phyloP scores from a whole-genome alignment of 2,329 filamentous ascomycete species.

The Geosmithia flava region DNA sequence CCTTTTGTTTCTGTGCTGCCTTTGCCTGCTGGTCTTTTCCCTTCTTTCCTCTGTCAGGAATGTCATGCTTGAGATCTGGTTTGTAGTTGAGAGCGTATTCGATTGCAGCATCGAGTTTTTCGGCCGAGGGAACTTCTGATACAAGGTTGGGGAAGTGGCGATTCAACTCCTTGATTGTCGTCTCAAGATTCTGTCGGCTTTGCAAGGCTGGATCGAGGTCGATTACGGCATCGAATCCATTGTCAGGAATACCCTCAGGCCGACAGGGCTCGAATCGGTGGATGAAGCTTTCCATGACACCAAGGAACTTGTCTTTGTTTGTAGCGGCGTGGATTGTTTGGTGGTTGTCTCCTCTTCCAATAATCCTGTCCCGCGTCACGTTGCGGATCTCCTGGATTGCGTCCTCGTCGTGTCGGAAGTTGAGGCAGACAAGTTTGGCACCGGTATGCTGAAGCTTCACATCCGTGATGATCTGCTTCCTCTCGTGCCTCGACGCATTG shows the following conservation, averaged over 20 bases:
- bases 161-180: constrained; percentile 58
- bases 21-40: constrained; percentile 13
- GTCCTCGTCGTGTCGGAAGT: constrained; percentile 76
- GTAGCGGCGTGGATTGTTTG: constrained; percentile 90
- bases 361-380: constrained; percentile 66
- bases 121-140: constrained; percentile 52
- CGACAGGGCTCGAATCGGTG: constrained; percentile 72
- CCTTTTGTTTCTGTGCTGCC: constrained; percentile 16
- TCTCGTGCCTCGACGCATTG: constrained; percentile 80
- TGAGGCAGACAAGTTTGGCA: constrained; percentile 69
- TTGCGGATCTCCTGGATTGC: constrained; percentile 60
- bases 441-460: constrained; percentile 48
- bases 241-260: constrained; percentile 55
- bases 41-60: constrained; percentile 43
- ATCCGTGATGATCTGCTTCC: constrained; percentile 77
- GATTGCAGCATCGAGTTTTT: constrained; percentile 72
- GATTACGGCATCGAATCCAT: constrained; percentile 73
- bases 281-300: constrained; percentile 93
- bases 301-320: constrained; percentile 59
- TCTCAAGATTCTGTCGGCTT: constrained; percentile 82
- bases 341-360: constrained; percentile 86
- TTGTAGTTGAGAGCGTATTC: constrained; percentile 62
- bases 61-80: constrained; percentile 63
- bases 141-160: constrained; percentile 69
- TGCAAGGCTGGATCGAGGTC: constrained; percentile 65